Evolutionary conservation across 2,329 filamentous ascomycete species (phyloP).

Genomic region (Verticillium nonalfalfae): DNA sequence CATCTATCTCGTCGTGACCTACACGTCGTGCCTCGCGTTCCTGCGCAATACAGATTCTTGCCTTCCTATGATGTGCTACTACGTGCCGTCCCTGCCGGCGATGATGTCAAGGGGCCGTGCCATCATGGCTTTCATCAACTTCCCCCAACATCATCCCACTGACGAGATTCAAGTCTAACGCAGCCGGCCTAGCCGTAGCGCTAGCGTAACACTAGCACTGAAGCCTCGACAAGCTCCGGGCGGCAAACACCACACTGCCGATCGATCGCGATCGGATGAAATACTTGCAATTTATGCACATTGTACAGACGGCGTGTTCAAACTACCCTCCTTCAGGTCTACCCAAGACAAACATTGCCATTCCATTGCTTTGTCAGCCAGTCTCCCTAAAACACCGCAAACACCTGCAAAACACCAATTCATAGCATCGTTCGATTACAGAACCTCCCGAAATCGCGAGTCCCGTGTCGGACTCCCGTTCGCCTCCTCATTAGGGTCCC

Average conservation of each 20-base stretch:
- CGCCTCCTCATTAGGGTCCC: conserved; percentile 23
- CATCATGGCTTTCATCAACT: neutral
- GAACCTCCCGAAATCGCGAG: conserved; percentile 54
- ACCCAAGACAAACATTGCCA: neutral
- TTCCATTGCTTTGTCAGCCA: neutral
- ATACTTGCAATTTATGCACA: neutral
- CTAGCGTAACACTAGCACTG: neutral
- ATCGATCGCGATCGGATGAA: neutral
- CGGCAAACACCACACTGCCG: neutral
- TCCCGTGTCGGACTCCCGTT: conserved; percentile 48
- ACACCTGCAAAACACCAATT: neutral
- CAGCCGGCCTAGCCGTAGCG: neutral
- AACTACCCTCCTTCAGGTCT: neutral
- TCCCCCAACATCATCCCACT: neutral
- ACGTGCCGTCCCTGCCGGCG: neutral
- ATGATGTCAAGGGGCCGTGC: neutral
- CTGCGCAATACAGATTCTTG: too few species aligned
- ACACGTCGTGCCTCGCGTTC: neutral
- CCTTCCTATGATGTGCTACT: too few species aligned
- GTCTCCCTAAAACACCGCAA: neutral
- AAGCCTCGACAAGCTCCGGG: neutral
- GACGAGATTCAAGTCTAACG: neutral
- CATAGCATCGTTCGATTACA: conserved; percentile 17
- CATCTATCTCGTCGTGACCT: too few species aligned
- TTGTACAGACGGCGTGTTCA: neutral